phyloP scores from a whole-genome alignment of 2,329 filamentous ascomycete genomes.

The Diaporthe caulivora region DNA sequence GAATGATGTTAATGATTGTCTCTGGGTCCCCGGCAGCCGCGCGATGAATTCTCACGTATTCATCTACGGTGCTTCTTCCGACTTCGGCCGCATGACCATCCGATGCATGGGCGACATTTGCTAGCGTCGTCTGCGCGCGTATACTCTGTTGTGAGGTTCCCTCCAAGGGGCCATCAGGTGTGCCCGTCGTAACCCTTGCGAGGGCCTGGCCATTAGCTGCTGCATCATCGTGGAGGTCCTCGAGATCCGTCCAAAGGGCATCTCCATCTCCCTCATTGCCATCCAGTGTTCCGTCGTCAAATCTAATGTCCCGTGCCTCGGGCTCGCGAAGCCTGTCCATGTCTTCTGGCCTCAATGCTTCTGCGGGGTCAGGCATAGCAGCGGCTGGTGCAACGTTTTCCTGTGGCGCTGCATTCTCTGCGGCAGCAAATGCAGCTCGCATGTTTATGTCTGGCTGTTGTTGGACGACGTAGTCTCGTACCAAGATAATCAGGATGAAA shows the following conservation, averaged over 20 bases:
- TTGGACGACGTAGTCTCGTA: slow-evolving; percentile 97
- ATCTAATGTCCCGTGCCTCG: slow-evolving; percentile 31
- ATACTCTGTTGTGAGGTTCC: slow-evolving; percentile 2
- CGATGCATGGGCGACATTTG: background rate
- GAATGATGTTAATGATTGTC: slow-evolving; percentile 71
- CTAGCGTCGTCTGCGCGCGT: background rate
- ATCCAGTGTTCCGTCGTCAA: slow-evolving; percentile 19
- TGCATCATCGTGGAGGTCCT: background rate
- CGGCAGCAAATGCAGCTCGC: slow-evolving; percentile 70
- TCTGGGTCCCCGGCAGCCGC: slow-evolving; percentile 71
- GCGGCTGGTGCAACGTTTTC: slow-evolving; percentile 26
- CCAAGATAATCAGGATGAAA: slow-evolving; percentile 97
- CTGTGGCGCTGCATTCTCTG: slow-evolving; percentile 39
- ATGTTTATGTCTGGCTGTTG: slow-evolving; percentile 95
- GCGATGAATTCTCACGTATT: slow-evolving; percentile 68
- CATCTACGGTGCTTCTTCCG: slow-evolving; percentile 50
- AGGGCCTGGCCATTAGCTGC: slow-evolving; percentile 10
- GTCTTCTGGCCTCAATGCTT: slow-evolving; percentile 21
- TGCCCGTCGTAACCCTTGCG: background rate
- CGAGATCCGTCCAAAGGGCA: background rate
- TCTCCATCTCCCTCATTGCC: slow-evolving; percentile 22
- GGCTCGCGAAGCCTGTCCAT: slow-evolving; percentile 30
- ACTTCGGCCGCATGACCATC: background rate
- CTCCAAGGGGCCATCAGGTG: background rate
- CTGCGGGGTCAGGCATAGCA: slow-evolving; percentile 18